Conservation (phyloP, 2,329 filamentous ascomycete species). For the Aspergillus ibericus region DNA sequence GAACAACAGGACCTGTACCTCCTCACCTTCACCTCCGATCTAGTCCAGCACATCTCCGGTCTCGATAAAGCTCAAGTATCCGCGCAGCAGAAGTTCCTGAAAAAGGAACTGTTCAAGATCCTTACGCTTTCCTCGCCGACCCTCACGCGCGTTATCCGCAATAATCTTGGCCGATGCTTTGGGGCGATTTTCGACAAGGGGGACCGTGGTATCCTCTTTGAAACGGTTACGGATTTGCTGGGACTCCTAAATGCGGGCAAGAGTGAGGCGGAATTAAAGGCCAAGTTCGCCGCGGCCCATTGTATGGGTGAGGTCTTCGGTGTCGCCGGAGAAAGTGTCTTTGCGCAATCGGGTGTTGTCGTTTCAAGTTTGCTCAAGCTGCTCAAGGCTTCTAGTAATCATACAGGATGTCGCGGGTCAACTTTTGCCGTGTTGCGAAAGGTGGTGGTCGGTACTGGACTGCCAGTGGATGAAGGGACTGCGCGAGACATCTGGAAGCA, state of each 20-base stretch:
- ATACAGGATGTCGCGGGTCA: constrained; percentile 79
- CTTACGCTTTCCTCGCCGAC: constrained; percentile 77
- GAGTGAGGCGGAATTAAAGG: constrained; percentile 71
- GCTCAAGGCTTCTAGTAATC: constrained; percentile 73
- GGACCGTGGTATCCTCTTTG: constrained; percentile 87
- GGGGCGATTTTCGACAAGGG: constrained; percentile 79
- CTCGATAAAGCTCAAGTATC: constrained; percentile 79
- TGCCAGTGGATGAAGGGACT: constrained; percentile 77
- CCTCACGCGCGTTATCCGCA: constrained; percentile 84
- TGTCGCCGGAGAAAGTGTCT: constrained; percentile 89
- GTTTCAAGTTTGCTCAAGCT: constrained; percentile 73
- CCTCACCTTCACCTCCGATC: constrained; percentile 79
- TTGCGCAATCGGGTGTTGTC: constrained; percentile 74
- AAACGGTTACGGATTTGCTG: constrained; percentile 87
- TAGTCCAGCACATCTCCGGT: constrained; percentile 72
- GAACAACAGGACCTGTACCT: constrained; percentile 97
- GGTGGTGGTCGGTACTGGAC: constrained; percentile 71
- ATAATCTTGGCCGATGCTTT: constrained; percentile 82
- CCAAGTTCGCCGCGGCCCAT: constrained; percentile 82
- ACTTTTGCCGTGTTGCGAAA: constrained; percentile 74
- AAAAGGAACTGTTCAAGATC: constrained; percentile 92
- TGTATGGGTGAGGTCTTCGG: constrained; percentile 88
- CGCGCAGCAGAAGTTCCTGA: constrained; percentile 85
- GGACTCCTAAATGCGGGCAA: constrained; percentile 72
- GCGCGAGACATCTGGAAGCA: constrained; percentile 95